phyloP scores from a whole-genome alignment of 352 stramenopile species.

The Phytophthora fragariae region DNA sequence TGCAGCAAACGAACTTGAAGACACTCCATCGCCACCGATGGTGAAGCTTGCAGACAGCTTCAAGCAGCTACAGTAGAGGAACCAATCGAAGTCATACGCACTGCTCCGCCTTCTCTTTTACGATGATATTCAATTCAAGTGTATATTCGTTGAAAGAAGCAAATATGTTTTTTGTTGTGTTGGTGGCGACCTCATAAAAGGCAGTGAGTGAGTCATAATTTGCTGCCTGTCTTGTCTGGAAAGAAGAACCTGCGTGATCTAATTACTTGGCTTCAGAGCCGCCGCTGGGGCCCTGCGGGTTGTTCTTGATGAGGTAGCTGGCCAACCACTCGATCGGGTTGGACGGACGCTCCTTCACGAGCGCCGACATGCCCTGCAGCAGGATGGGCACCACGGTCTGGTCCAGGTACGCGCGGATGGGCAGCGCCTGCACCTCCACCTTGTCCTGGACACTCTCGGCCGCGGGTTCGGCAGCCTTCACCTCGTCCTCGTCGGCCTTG shows the following conservation, averaged over 20 bases:
- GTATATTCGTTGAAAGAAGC: slow-evolving; percentile 31
- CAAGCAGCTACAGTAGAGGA: slow-evolving; percentile 26
- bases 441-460: slow-evolving; percentile 85
- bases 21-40: neutral
- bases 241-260: slow-evolving; percentile 18
- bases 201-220: too few relatives aligned
- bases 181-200: too few relatives aligned
- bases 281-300: slow-evolving; percentile 88
- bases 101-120: slow-evolving; percentile 9
- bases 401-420: slow-evolving; percentile 98
- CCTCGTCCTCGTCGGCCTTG: slow-evolving; percentile 43
- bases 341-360: slow-evolving; percentile 97
- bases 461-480: slow-evolving; percentile 77
- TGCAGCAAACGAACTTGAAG: slow-evolving; percentile 19
- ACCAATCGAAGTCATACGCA: slow-evolving; percentile 20
- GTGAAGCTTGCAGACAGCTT: slow-evolving; percentile 3
- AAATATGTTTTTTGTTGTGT: slow-evolving; percentile 36
- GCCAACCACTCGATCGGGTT: slow-evolving; percentile 98
- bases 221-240: too few relatives aligned
- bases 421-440: slow-evolving; percentile 93
- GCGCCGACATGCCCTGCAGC: slow-evolving; percentile 97
- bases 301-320: slow-evolving; percentile 96
- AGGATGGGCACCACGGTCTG: slow-evolving; percentile 99
- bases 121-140: slow-evolving; percentile 12
- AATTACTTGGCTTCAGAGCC: slow-evolving; percentile 69